Base-by-base conservation (phyloP, 768 basidiomycete species). In the Epithele typhae region DNA sequence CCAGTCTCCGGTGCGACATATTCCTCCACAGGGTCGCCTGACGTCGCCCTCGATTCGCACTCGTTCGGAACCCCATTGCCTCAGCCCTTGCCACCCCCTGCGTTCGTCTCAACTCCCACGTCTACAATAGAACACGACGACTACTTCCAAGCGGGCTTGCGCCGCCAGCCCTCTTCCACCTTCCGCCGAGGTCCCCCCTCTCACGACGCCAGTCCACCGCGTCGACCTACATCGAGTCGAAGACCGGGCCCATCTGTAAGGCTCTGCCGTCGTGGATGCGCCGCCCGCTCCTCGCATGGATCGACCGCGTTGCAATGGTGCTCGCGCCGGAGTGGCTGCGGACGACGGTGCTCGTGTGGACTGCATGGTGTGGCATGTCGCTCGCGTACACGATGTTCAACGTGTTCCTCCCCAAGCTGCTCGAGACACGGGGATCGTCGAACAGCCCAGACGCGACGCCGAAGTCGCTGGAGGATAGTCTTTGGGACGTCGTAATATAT, bases 311-410 rank as follows among this genome's bases (percentile, higher is more conserved):
- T 18, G 66, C 67, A 55, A 76, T 83, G 73, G 82, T 94, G 18
- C 68, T 94, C 15, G 66, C 75, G 21, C 84, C 85, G 0, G 80
- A 88, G 59, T 92, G 91, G 90, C 58, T 78, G 37, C 69, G 71
- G 52, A 90, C 84, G 43, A 92, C 91, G 18, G 11, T 91, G 48
- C 67, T 92, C 27, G 80, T 93, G 18, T 95, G 92, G 90, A 69
- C 64, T 0, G 67, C 73, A 8, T 95, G 92, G 92, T 78, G 74
- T 46, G 65, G 75, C 1, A 86, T 91, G 79, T 76, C 85, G 0
- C 72, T 92, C 15, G 87, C 81, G 0, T 92, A 82, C 58, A 92
- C 89, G 2, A 92, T 95, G 83, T 94, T 95, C 66, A 95, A 94
- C 59, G 89, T 92, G 22, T 95, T 80, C 60, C 74, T 93, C 17